Evolutionary conservation across 495 filamentous ascomycete species (phyloP).

Genomic region (Neurospora sp.): DNA sequence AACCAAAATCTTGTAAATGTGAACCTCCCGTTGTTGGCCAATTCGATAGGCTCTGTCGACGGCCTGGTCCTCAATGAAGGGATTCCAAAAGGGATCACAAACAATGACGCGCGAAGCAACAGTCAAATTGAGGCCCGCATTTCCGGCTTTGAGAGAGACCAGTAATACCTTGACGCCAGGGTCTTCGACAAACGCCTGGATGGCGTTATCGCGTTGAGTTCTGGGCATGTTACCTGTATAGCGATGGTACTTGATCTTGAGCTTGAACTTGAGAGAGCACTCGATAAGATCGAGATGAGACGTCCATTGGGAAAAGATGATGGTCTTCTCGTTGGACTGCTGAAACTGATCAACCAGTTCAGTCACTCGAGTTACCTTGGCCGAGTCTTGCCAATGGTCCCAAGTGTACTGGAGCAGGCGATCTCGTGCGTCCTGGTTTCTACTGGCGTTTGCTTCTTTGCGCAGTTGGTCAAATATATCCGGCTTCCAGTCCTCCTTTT

Average conservation of each 20-base stretch:
- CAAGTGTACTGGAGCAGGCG: slow-evolving; percentile 56
- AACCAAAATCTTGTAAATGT: slow-evolving; percentile 73
- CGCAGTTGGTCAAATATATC: slow-evolving; percentile 21
- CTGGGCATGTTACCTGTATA: slow-evolving; percentile 83
- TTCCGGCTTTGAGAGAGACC: slow-evolving; percentile 83
- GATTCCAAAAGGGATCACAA: slow-evolving; percentile 95
- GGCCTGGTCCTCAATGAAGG: slow-evolving; percentile 88
- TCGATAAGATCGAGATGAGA: slow-evolving; percentile 87
- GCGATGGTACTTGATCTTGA: slow-evolving; percentile 50
- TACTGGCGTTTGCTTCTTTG: slow-evolving; percentile 41
- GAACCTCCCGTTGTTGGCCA: slow-evolving; percentile 65
- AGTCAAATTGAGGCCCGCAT: slow-evolving; percentile 81
- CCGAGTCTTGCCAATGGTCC: slow-evolving; percentile 60
- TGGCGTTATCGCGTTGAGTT: slow-evolving; percentile 56
- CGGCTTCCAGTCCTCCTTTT: neutral
- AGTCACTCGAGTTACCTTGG: slow-evolving; percentile 68
- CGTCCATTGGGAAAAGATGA: slow-evolving; percentile 91
- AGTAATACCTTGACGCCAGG: slow-evolving; percentile 64
- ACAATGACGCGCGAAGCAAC: slow-evolving; percentile 85
- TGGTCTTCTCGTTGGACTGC: slow-evolving; percentile 59
- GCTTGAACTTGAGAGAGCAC: slow-evolving; percentile 62
- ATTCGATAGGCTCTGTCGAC: slow-evolving; percentile 90
- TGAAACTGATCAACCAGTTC: slow-evolving; percentile 48
- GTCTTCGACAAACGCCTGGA: slow-evolving; percentile 62
- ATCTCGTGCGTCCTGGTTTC: slow-evolving; percentile 50